Evolutionary conservation across 345 rosid genomes (phyloP), one percentile per base, ranked within the genome.

Genomic region (Sonneratia alba): DNA sequence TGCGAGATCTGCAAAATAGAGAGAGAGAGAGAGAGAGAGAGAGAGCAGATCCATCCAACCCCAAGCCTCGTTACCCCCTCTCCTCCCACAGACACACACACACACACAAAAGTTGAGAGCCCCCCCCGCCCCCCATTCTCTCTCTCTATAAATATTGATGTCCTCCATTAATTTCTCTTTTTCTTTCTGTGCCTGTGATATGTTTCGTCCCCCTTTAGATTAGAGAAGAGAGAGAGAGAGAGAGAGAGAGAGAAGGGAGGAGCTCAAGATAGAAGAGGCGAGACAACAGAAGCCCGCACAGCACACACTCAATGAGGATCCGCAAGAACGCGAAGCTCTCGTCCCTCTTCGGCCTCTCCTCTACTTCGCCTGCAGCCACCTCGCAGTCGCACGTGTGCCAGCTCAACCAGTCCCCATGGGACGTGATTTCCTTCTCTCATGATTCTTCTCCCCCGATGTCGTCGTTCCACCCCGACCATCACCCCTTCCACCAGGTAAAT

Each of bases 391-490:
- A 91, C 81, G 85, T 81, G 24, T 93, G 98, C 81, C 86, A 79
- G 77, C 86, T 93, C n/a, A 93, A 91, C 91, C 96, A 91, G 87
- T 91, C 98, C 55, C 97, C 97, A 21, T 91, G 98, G 98, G 98
- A 93, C 90, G 97, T 88, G 85, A 85, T 87, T 83, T 45, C 83
- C 43, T 76, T 79, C 85, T 49, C 82, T 73, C 71, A 69, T 74
- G 63, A 47, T 79, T 75, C 51, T 53, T 16, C 19, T 19, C 49
- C 38, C 57, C 36, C 57, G 10, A 34, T 66, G 53, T 43, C 76
- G 42, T 11, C 69, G n/a, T 70, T 37, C n/a, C 68, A 38, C 73
- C 79, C 75, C 22, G 59, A 53, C 59, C 8, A 53, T 8, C 22
- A 1, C 24, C 22, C 2, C 59, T 27, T 66, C 79, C 73, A 13